A percentile compares a stretch with the other conserved stretches of the same genome.
Evolutionary conservation across 345 rosid species (phyloP).

Genomic region (Sonneratia alba): DNA sequence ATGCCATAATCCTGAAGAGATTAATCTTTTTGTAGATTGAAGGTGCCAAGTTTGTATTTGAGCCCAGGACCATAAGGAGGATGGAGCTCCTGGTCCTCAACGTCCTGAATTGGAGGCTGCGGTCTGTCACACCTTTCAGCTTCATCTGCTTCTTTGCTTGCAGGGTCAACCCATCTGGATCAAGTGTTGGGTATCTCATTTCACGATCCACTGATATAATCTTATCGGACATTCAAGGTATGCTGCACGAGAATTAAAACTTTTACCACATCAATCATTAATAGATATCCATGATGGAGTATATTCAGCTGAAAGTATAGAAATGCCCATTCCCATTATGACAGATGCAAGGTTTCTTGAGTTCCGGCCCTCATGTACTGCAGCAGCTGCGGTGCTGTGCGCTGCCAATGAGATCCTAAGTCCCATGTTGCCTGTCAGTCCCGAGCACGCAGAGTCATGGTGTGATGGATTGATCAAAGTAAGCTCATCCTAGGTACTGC

Average conservation of each 20-base stretch:
- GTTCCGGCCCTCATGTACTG: conserved; percentile 85
- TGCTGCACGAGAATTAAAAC: neutral
- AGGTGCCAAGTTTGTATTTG: conserved; percentile 66
- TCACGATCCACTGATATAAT: conserved; percentile 69
- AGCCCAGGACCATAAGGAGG: conserved; percentile 70
- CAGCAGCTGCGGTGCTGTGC: conserved; percentile 82
- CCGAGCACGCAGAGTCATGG: conserved; percentile 86
- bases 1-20: neutral
- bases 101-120: conserved; percentile 85
- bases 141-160: conserved; percentile 80
- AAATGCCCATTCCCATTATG: conserved; percentile 3
- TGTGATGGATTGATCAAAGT: conserved; percentile 91
- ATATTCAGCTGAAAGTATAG: neutral
- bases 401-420: conserved; percentile 78
- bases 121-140: conserved; percentile 83
- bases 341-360: conserved; percentile 86
- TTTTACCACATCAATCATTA: neutral
- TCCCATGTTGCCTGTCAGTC: conserved; percentile 42
- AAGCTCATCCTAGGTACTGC: conserved; percentile 10
- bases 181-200: conserved; percentile 43
- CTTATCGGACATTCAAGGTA: conserved; percentile 79
- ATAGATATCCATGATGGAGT: too few relatives aligned
- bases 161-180: conserved; percentile 69
- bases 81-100: conserved; percentile 87
- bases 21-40: conserved; percentile 34